Percentiles rank a stretch among this genome's conserved stretches.
Evolutionary conservation across 2,329 filamentous ascomycete genomes (phyloP).

Genomic region (Colletotrichum spaethianum): DNA sequence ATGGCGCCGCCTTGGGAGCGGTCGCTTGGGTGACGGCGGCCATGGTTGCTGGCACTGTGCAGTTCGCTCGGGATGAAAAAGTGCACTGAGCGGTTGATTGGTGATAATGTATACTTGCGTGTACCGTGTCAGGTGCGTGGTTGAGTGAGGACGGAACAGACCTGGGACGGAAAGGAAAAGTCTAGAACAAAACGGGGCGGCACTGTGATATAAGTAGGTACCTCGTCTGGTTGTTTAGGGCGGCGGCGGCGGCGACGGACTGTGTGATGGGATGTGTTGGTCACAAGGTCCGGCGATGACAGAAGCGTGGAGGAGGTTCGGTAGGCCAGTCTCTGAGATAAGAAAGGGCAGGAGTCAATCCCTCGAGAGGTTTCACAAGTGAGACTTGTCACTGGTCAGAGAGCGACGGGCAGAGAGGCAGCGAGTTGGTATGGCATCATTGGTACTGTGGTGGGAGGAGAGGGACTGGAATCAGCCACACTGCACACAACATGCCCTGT

Average conservation of each 20-base stretch:
- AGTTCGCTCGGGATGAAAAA: conserved; percentile 14
- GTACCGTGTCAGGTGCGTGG: conserved; percentile 19
- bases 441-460: neutral
- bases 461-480: conserved; percentile 16
- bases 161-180: conserved; percentile 30
- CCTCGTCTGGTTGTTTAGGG: conserved; percentile 31
- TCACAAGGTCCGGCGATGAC: conserved; percentile 41
- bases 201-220: conserved; percentile 35
- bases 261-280: conserved; percentile 38
- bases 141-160: conserved; percentile 36
- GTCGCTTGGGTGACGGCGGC: conserved; percentile 51
- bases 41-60: conserved; percentile 47
- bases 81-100: conserved; percentile 3
- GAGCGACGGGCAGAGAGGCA: neutral
- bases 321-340: conserved; percentile 37
- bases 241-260: conserved; percentile 31
- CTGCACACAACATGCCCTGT: neutral
- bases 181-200: conserved; percentile 34
- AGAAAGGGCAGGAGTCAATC: conserved; percentile 32
- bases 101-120: conserved; percentile 30
- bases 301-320: conserved; percentile 32
- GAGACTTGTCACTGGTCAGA: conserved; percentile 34
- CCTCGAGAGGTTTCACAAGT: conserved; percentile 31
- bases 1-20: conserved; percentile 47
- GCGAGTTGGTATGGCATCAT: neutral